Percentiles rank a stretch among this genome's conserved stretches.
Conservation (phyloP, 106 monocot genomes). For the Phalaenopsis aphrodite region DNA sequence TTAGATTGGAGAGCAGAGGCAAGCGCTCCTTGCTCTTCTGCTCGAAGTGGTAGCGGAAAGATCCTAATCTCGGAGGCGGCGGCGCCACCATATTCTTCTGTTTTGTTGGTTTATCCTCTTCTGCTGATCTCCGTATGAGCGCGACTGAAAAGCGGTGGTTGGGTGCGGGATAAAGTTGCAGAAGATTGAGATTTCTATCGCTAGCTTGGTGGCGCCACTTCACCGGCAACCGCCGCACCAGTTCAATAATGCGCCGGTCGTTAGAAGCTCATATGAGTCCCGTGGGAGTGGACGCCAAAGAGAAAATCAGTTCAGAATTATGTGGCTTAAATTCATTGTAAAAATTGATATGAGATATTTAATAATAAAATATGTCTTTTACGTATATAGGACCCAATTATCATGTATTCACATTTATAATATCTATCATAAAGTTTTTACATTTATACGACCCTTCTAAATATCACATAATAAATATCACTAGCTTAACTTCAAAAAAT, state of each 20-base stretch:
- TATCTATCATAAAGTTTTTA: too few relatives aligned
- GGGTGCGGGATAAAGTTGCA: not conserved
- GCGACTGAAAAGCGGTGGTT: not conserved
- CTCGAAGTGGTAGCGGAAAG: conserved; percentile 46
- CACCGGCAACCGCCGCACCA: not conserved
- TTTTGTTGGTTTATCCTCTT: not conserved
- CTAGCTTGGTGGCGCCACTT: not conserved
- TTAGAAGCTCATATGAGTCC: too few relatives aligned
- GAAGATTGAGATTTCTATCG: not conserved
- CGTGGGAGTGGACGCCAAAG: too few relatives aligned
- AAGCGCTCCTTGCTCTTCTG: conserved; percentile 52
- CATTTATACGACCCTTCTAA: too few relatives aligned
- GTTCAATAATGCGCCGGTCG: not conserved
- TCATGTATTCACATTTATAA: too few relatives aligned
- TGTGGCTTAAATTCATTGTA: too few relatives aligned
- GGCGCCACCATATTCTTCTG: not conserved
- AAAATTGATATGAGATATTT: too few relatives aligned
- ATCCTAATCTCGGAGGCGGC: conserved; percentile 23
- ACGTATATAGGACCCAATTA: too few relatives aligned
- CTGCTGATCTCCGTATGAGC: not conserved
- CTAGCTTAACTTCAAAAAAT: too few relatives aligned
- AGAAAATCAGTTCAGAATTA: too few relatives aligned
- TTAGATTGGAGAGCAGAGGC: conserved; percentile 18
- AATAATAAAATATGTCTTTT: too few relatives aligned
- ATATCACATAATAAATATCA: too few relatives aligned